A percentile compares a stretch with the other conserved stretches of the same genome.
Conservation (phyloP, 768 basidiomycete genomes). For the Clavaria fumosa region DNA sequence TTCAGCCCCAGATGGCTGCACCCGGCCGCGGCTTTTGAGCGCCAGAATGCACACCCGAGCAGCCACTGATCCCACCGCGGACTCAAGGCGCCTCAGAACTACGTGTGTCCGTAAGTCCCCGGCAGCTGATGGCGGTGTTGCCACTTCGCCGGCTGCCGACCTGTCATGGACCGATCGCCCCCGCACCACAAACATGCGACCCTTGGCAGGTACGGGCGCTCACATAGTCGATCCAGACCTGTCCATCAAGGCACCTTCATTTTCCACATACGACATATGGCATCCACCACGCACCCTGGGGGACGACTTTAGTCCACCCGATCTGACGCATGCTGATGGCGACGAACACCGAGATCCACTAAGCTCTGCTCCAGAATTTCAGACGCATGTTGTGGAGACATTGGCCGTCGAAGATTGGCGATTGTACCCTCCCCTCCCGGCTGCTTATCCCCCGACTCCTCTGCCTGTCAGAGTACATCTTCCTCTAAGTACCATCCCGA, state of each 20-base stretch:
- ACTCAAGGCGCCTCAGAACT: not conserved
- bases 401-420: constrained; percentile 55
- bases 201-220: too few relatives aligned
- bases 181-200: too few relatives aligned
- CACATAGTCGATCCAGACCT: too few relatives aligned
- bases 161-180: too few relatives aligned
- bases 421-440: constrained; percentile 58
- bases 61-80: not conserved
- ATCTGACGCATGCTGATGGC: not conserved
- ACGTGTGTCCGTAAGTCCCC: not conserved
- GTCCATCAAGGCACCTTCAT: not conserved
- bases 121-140: not conserved
- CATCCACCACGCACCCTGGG: constrained; percentile 34
- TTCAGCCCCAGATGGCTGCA: not conserved
- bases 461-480: constrained; percentile 24
- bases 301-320: not conserved
- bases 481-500: constrained; percentile 9
- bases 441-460: constrained; percentile 65
- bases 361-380: not conserved
- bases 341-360: not conserved
- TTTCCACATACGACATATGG: constrained; percentile 36
- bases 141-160: not conserved
- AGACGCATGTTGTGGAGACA: constrained; percentile 12
- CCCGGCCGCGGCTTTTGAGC: not conserved
- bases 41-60: not conserved